phyloP scores from a whole-genome alignment of 2,329 filamentous ascomycete genomes.

The Stachybotrys echinatus region DNA sequence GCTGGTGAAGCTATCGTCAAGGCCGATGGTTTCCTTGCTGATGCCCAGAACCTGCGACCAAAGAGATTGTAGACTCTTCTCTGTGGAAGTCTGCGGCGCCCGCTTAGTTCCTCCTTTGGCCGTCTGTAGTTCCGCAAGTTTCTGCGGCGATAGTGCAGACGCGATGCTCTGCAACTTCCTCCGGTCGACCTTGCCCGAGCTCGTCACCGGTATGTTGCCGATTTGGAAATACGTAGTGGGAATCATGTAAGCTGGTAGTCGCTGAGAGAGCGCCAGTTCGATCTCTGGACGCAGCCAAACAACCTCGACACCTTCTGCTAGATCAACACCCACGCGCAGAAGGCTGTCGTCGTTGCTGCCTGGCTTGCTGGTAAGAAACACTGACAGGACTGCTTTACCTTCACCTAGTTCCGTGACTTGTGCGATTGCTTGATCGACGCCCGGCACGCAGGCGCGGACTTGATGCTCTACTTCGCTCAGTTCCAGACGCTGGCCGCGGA shows the following conservation, averaged over 20 bases:
- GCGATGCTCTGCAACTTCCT: conserved; percentile 33
- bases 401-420: conserved; percentile 5
- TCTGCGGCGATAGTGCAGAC: conserved; percentile 24
- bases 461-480: conserved; percentile 23
- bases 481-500: conserved; percentile 53
- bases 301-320: neutral
- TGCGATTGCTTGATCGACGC: neutral
- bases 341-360: neutral
- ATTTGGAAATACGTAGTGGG: neutral
- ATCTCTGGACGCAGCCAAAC: neutral
- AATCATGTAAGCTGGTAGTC: neutral
- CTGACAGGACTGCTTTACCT: conserved; percentile 1
- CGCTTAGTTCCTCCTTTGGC: neutral
- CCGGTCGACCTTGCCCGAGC: conserved; percentile 35
- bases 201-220: neutral
- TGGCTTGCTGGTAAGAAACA: neutral
- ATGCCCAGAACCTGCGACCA: too few species aligned
- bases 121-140: conserved; percentile 27
- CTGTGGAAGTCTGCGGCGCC: neutral
- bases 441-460: neutral
- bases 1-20: conserved; percentile 15
- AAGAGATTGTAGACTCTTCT: neutral
- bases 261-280: neutral
- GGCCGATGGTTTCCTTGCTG: neutral
- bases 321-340: neutral